Conservation (phyloP, 2,329 filamentous ascomycete genomes). For the Hymenotorrendiella dingleyae region DNA sequence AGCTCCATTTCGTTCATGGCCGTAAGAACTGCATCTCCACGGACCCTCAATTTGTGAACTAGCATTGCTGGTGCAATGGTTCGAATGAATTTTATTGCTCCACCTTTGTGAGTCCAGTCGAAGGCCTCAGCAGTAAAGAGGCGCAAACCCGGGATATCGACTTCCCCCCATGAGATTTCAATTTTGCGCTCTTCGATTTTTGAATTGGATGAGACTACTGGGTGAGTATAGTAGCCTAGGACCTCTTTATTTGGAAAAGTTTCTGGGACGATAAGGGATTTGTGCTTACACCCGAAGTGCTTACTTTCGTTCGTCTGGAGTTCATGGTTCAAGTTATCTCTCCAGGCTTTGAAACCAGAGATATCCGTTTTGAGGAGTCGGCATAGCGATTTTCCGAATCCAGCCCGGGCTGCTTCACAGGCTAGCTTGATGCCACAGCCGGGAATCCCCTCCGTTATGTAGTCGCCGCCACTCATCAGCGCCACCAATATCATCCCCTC, state of each 20-base stretch:
- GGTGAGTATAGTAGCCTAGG: conserved; percentile 81
- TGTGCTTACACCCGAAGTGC: conserved; percentile 72
- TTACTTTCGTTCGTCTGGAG: conserved; percentile 77
- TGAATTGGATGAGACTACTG: conserved; percentile 64
- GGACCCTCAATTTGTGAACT: conserved; percentile 47
- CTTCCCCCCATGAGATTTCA: conserved; percentile 52
- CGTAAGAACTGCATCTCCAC: conserved; percentile 32
- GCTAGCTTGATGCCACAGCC: conserved; percentile 84
- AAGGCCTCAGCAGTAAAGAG: conserved; percentile 74
- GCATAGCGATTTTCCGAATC: conserved; percentile 75
- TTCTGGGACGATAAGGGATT: conserved; percentile 67
- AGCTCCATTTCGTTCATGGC: conserved; percentile 45
- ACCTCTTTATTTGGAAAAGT: conserved; percentile 76
- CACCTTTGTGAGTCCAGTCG: conserved; percentile 74
- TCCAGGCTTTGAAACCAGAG: conserved; percentile 62
- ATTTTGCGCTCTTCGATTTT: conserved; percentile 49
- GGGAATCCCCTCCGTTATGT: conserved; percentile 79
- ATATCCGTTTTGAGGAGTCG: conserved; percentile 54
- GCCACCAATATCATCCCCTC: conserved; percentile 93
- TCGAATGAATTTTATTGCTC: conserved; percentile 78
- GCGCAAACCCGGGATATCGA: conserved; percentile 64
- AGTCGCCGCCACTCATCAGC: conserved; percentile 93
- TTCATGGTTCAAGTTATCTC: conserved; percentile 65
- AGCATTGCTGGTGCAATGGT: conserved; percentile 74
- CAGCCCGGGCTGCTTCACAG: conserved; percentile 82